A percentile compares a stretch with the other conserved stretches of the same genome.
phyloP scores from a whole-genome alignment of 257 asterid species.

The Solanum microdontum region DNA sequence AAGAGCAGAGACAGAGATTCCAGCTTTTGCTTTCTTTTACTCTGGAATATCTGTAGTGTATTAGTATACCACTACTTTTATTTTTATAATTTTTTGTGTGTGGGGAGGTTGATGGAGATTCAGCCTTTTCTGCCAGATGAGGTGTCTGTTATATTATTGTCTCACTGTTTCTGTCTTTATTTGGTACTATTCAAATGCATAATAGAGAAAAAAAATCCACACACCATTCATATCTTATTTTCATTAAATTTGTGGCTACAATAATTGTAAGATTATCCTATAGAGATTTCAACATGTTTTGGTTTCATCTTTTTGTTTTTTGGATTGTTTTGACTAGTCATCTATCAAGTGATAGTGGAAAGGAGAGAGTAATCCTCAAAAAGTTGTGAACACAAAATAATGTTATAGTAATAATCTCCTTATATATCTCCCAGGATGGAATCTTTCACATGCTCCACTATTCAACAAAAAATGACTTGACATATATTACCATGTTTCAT shows the following conservation, averaged over 20 bases:
- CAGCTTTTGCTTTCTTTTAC: conserved; percentile 27
- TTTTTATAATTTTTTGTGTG: not conserved
- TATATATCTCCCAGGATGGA: not conserved
- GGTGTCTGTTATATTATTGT: not conserved
- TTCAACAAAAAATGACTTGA: not conserved
- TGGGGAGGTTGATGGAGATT: conserved; percentile 2
- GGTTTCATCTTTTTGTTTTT: not conserved
- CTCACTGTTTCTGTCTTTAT: not conserved
- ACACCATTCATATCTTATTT: not conserved
- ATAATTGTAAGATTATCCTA: not conserved
- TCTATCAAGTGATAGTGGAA: not conserved
- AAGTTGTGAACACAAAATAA: not conserved
- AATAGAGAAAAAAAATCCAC: not conserved
- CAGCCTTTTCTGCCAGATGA: not conserved
- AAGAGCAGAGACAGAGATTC: not conserved
- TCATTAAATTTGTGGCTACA: not conserved
- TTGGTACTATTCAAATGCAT: not conserved
- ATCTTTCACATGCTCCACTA: not conserved
- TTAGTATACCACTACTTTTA: not conserved
- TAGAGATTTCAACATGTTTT: not conserved
- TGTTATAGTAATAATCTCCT: not conserved
- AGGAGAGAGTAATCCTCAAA: not conserved
- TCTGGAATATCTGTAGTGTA: not conserved
- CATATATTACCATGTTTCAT: too few relatives aligned
- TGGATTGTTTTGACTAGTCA: not conserved